Base-by-base conservation (phyloP, 2,329 filamentous ascomycete species). In the Trichophyton mentagrophytes region DNA sequence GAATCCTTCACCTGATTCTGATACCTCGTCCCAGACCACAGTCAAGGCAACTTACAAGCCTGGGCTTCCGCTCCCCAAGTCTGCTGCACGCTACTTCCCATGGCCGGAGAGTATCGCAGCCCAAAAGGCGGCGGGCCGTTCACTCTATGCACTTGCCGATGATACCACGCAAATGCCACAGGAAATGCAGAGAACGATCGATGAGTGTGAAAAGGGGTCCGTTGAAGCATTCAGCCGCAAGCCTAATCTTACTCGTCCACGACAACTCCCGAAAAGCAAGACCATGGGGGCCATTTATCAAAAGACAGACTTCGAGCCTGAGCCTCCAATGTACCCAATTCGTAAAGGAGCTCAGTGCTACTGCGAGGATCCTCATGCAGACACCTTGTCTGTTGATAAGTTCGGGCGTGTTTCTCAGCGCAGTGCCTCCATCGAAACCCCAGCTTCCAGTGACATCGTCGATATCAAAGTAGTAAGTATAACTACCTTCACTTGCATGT, bases 11-110 rank as follows among this genome's bases (percentile, higher is more conserved):
- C 27, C 27, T 5, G 49, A 36, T 36, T 55, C 49, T 6, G 25
- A 33, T n/a, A 36, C 30, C 27, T 55, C 49, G 8, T 55, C 49
- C 20, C 49, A 55, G 30, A 13, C 27, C 27, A 55, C 49, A 6
- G 33, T 55, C 27, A 36, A 36, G 20, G 22, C 49, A 5, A 20
- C 25, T 9, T 60, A 51, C 36, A 55, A 27, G 22, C 49, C 30
- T 13, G 40, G 40, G 5, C 44, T 60, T 8, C 59, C 51, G 25
- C 27, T 60, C 6, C 51, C 59, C 7, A 56, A 56, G n/a, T 60
- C 59, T 6, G 15, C 49, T 36, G 57, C 59, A 1, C 38, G 30
- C 20, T 44, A 17, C 25, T 57, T 60, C 20, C 57, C 42, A 44
- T 27, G 33, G 6, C 42, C 36, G 13, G n/a, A 46, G 47, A 33